Evolutionary conservation across 2,329 filamentous ascomycete species (phyloP).

Genomic region (Pseudogymnoascus sp.): DNA sequence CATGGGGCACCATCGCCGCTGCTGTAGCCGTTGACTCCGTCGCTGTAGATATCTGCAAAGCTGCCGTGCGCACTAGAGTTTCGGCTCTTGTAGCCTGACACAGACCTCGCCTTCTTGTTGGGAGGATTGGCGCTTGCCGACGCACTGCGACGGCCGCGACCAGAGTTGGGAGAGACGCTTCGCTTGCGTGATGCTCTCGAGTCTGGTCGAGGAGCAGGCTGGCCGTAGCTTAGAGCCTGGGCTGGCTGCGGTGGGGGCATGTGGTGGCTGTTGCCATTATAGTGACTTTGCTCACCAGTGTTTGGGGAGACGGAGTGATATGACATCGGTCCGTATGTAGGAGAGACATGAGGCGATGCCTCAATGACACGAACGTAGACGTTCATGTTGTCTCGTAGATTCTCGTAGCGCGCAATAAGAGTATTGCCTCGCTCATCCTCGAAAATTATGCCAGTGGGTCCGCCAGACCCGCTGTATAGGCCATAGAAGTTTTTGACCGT

Average conservation of each 20-base stretch:
- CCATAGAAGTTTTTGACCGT: conserved; percentile 99
- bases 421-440: conserved; percentile 85
- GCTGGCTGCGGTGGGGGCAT: conserved; percentile 50
- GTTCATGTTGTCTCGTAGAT: conserved; percentile 84
- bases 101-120: conserved; percentile 59
- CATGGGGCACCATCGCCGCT: conserved; percentile 77
- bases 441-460: conserved; percentile 81
- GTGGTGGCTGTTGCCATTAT: conserved; percentile 54
- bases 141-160: conserved; percentile 65
- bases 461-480: conserved; percentile 66
- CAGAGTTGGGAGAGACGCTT: conserved; percentile 66
- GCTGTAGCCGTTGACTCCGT: conserved; percentile 69
- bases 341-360: conserved; percentile 39
- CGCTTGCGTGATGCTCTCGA: conserved; percentile 67
- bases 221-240: conserved; percentile 46
- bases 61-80: conserved; percentile 43
- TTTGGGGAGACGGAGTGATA: conserved; percentile 45
- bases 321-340: conserved; percentile 43
- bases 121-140: conserved; percentile 52
- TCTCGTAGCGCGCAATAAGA: conserved; percentile 92
- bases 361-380: conserved; percentile 86
- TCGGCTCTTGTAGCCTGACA: conserved; percentile 59
- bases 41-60: conserved; percentile 53
- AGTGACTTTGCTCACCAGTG: conserved; percentile 45
- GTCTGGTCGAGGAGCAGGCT: conserved; percentile 56